Evolutionary conservation across 768 basidiomycete genomes (phyloP).

Genomic region (Mycena epipterygia): DNA sequence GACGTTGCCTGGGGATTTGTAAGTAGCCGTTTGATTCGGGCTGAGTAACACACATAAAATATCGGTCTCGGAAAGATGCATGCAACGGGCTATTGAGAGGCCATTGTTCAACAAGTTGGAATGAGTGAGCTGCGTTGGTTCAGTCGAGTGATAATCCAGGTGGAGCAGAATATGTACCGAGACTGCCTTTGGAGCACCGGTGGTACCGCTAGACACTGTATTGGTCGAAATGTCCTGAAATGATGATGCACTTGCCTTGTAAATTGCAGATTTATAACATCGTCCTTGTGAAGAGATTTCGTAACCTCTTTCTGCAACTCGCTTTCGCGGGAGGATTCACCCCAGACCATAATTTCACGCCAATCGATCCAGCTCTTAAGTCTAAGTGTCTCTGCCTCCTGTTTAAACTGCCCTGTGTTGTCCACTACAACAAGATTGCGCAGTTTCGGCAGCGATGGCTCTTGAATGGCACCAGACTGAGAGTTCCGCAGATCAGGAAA

Average conservation of each 20-base stretch:
- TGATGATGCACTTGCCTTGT: slow-evolving; percentile 68
- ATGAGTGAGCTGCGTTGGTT: slow-evolving; percentile 76
- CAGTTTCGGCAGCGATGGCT: slow-evolving; percentile 70
- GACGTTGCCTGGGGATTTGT: slow-evolving; percentile 70
- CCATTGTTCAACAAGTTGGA: slow-evolving; percentile 85
- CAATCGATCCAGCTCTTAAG: slow-evolving; percentile 74
- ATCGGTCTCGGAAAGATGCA: slow-evolving; percentile 76
- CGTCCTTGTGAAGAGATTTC: slow-evolving; percentile 65
- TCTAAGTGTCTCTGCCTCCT: slow-evolving; percentile 55
- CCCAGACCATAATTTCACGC: slow-evolving; percentile 80
- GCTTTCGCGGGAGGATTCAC: slow-evolving; percentile 62
- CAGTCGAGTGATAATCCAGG: background rate
- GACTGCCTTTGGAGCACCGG: slow-evolving; percentile 86
- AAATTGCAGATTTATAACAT: slow-evolving; percentile 87
- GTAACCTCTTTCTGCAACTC: slow-evolving; percentile 58
- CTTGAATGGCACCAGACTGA: slow-evolving; percentile 68
- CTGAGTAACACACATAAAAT: slow-evolving; percentile 68
- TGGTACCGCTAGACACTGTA: slow-evolving; percentile 71
- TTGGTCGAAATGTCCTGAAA: background rate
- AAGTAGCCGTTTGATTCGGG: background rate
- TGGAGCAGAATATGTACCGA: slow-evolving; percentile 63
- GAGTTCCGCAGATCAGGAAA: slow-evolving; percentile 68
- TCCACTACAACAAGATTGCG: slow-evolving; percentile 77
- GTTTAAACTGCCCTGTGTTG: slow-evolving; percentile 59
- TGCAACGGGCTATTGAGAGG: slow-evolving; percentile 76